Percentiles rank a stretch among this genome's conserved stretches.
Conservation (phyloP, 78 protist species). For the Ministeria vibrans region DNA sequence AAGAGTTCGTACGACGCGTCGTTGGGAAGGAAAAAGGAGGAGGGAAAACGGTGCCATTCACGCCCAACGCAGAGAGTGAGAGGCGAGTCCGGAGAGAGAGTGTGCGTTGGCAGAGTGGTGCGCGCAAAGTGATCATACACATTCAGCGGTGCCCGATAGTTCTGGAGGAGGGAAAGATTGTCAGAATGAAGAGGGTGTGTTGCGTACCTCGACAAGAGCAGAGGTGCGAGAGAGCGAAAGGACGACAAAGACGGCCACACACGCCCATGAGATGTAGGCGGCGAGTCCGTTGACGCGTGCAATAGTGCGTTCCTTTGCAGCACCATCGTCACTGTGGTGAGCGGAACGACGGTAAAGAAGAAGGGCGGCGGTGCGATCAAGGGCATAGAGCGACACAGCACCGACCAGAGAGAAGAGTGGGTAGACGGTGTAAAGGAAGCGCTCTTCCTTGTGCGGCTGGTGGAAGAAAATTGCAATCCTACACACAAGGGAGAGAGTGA, state of each 20-base stretch:
- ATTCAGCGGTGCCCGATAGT: conserved; percentile 50
- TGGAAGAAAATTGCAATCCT: conserved; percentile 47
- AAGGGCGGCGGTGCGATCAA: background rate
- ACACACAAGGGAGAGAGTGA: conserved; percentile 17
- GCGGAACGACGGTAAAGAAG: no score
- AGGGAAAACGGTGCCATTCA: conserved; percentile 87
- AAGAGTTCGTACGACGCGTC: background rate
- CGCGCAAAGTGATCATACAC: conserved; percentile 3
- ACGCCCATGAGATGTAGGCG: background rate
- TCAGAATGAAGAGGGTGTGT: background rate
- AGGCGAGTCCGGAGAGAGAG: background rate
- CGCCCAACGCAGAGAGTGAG: conserved; percentile 76
- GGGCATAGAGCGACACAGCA: background rate
- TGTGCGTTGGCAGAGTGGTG: background rate
- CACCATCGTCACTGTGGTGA: no score
- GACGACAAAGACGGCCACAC: conserved; percentile 8
- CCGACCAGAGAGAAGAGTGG: conserved; percentile 49
- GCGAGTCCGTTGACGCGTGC: background rate
- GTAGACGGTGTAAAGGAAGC: conserved; percentile 59
- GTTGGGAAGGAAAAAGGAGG: conserved; percentile 72
- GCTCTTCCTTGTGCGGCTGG: conserved; percentile 77
- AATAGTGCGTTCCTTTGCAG: background rate
- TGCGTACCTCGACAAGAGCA: background rate
- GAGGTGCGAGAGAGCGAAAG: conserved; percentile 34
- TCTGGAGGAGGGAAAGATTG: background rate